Evolutionary conservation across 2,329 filamentous ascomycete species (phyloP), one percentile per base, ranked within the genome.

Genomic region (Xylaria sp.): DNA sequence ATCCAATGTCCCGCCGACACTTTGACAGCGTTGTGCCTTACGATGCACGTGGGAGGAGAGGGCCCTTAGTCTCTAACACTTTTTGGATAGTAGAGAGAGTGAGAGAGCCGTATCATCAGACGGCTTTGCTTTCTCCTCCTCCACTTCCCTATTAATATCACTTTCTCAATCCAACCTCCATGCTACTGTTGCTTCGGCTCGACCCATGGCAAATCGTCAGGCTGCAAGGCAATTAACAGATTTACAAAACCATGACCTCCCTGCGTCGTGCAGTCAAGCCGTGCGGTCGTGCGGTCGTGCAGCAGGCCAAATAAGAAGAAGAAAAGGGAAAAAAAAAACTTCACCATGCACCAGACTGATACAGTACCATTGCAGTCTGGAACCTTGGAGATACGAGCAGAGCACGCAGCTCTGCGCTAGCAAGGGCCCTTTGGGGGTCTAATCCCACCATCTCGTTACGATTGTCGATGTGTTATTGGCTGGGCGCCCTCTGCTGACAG

Each of bases 211-310:
- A 46, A n/a, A 59, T 12, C 8, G 10, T 46, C 32, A 66, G 64
- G 57, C 64, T 66, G 51, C 20, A 28, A 50, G 57, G 55, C 28
- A 34, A 48, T 41, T 8, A 7, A 25, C 7, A 15, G 8, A 39
- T 39, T 18, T 46, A 57, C 39, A 39, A 25, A 51, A 7, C 25
- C 32, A 54, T 48, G 23, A 44, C 18, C 52, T 62, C 62, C 61
- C 56, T 68, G 60, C 51, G 52, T 58, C n/a, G 34, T 65, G 51
- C 65, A 70, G 63, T 28, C 23, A 57, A 51, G 41, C 13, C 39
- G 39, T 44, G 41, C 41, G 9, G 32, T 37, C 8, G 41, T 44
- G 41, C 41, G 12, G 41, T 44, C 41, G 41, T 46, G 41, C 41
- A 37, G n/a, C 18, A 50, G 20, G 46, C 18, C 8, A n/a, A 23